A percentile compares a stretch with the other conserved stretches of the same genome.
phyloP scores from a whole-genome alignment of 352 stramenopile species.

The Halophytophthora polymorphica region DNA sequence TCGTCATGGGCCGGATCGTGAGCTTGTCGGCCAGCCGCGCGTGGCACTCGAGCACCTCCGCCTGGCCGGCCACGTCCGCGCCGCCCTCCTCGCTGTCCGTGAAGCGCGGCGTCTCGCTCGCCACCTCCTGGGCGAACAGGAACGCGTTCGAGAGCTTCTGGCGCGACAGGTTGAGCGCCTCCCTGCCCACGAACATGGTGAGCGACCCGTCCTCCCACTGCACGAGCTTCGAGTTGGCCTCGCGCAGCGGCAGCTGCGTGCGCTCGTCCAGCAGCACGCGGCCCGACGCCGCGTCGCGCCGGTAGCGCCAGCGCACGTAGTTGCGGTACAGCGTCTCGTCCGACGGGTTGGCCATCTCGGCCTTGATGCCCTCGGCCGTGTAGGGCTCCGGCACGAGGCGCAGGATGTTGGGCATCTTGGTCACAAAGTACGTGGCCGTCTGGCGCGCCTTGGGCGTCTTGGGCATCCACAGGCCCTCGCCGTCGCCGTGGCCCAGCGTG shows the following conservation, averaged over 20 bases:
- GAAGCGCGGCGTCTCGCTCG: slow-evolving; percentile 60
- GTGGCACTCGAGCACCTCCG: slow-evolving; percentile 84
- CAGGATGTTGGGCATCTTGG: slow-evolving; percentile 86
- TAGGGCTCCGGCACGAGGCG: slow-evolving; percentile 76
- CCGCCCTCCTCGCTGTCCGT: slow-evolving; percentile 62
- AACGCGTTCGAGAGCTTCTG: slow-evolving; percentile 89
- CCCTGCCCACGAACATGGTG: slow-evolving; percentile 84
- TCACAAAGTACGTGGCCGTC: slow-evolving; percentile 61
- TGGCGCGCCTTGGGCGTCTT: slow-evolving; percentile 71
- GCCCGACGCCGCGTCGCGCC: slow-evolving; percentile 55
- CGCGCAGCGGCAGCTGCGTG: slow-evolving; percentile 54
- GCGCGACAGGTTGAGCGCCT: slow-evolving; percentile 75
- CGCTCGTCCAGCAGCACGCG: slow-evolving; percentile 60
- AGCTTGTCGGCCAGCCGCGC: slow-evolving; percentile 79
- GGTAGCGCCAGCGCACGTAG: slow-evolving; percentile 82
- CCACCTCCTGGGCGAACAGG: slow-evolving; percentile 76
- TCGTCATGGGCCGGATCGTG: slow-evolving; percentile 86
- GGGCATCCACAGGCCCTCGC: slow-evolving; percentile 66
- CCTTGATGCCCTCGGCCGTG: slow-evolving; percentile 66
- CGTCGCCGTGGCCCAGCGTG: slow-evolving; percentile 13
- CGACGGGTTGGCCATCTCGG: slow-evolving; percentile 81
- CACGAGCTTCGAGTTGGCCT: slow-evolving; percentile 82
- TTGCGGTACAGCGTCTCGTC: slow-evolving; percentile 86
- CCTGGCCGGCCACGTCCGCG: slow-evolving; percentile 46
- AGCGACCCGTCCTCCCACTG: slow-evolving; percentile 86